Conservation (phyloP, 345 rosid genomes). For the Corymbia maculata region DNA sequence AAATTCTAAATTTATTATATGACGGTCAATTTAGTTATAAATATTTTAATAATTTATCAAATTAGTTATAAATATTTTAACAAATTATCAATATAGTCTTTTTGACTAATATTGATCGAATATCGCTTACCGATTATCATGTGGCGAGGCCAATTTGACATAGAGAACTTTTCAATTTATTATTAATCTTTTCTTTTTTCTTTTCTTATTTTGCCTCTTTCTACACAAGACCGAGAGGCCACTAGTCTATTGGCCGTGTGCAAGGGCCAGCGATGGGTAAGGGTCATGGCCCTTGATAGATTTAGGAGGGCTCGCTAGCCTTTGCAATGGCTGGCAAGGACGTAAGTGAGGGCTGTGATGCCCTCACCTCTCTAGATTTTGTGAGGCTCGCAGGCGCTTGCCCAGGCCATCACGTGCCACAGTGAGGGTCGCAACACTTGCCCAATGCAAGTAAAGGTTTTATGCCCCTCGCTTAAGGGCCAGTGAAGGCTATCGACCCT, state of each 20-base stretch:
- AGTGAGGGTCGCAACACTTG: accelerated
- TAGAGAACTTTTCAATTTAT: too few species aligned
- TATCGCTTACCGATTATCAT: background rate
- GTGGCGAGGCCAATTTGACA: too few species aligned
- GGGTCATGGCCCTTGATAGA: background rate
- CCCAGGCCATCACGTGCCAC: accelerated
- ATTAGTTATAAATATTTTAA: too few species aligned
- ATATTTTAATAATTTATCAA: too few species aligned
- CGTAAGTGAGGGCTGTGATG: too few species aligned
- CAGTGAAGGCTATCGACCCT: accelerated
- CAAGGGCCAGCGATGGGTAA: accelerated
- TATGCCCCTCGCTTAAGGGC: too few species aligned
- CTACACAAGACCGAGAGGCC: background rate
- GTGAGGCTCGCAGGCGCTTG: background rate
- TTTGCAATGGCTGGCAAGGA: too few species aligned
- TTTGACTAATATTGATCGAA: accelerated
- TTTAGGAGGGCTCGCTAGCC: too few species aligned
- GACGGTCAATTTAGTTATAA: accelerated
- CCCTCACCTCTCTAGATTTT: background rate
- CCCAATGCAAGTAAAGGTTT: accelerated
- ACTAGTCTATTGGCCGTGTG: accelerated
- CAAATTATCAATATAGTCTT: background rate
- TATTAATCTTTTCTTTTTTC: too few species aligned
- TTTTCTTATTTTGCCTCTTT: too few species aligned
- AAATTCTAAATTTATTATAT: too few species aligned